Evolutionary conservation across 208 protist species (phyloP).

Genomic region (Leishmania tarentolae): DNA sequence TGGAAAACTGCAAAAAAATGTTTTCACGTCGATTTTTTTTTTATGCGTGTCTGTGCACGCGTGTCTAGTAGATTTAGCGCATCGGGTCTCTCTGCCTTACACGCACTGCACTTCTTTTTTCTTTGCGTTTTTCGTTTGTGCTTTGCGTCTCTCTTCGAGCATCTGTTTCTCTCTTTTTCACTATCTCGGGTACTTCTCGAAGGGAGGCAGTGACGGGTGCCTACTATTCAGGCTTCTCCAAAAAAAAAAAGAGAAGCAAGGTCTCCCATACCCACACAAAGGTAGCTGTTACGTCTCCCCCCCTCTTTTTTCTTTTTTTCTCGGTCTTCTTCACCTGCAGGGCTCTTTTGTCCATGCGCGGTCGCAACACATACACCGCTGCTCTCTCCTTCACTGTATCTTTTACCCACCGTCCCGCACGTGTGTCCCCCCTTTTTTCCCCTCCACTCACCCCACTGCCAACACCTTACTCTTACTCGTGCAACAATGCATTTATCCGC

Average conservation of each 20-base stretch:
- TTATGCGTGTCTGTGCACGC: background rate
- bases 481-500: constrained; percentile 4
- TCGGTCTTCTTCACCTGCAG: background rate
- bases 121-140: background rate
- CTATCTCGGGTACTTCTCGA: background rate
- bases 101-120: background rate
- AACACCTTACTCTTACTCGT: background rate
- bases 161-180: background rate
- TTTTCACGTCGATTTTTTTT: background rate
- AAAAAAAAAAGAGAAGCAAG: background rate
- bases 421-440: background rate
- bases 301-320: constrained; percentile 3
- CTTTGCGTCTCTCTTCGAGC: background rate
- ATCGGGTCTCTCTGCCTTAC: background rate
- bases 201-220: background rate
- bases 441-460: background rate
- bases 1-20: background rate
- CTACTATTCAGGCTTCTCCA: background rate
- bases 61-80: background rate
- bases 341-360: background rate
- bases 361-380: background rate
- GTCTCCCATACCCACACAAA: background rate
- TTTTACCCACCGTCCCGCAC: background rate
- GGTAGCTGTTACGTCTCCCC: background rate
- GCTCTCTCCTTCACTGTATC: background rate